These are phyloP conservation scores for Trichoderma orchidacearum DNA, from an alignment of 495 filamentous ascomycete genomes.

Conservation along the genomic window DNA sequence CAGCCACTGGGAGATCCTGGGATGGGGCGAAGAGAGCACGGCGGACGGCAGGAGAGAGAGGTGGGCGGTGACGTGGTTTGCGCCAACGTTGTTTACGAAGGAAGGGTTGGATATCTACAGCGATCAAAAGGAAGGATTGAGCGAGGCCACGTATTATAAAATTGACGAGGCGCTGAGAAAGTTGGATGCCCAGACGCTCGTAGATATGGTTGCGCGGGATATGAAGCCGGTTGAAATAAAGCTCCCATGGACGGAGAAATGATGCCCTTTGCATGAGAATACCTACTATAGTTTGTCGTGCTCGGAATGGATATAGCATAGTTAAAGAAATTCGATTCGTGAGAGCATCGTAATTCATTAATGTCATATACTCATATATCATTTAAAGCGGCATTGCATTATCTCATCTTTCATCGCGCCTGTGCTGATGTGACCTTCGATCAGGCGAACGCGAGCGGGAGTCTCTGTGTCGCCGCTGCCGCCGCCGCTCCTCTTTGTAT, in stretches of 20 bases:
- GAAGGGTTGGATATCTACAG: constrained; percentile 65
- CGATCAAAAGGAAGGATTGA: constrained; percentile 36
- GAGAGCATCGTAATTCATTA: not conserved
- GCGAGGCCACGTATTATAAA: constrained; percentile 26
- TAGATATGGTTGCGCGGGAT: constrained; percentile 23
- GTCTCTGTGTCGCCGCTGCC: constrained; percentile 1
- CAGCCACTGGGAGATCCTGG: constrained; percentile 63
- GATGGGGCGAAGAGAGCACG: constrained; percentile 39
- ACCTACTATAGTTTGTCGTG: no score
- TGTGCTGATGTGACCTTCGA: not conserved
- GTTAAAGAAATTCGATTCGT: not conserved
- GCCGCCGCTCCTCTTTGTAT: constrained; percentile 7
- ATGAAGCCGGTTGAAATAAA: constrained; percentile 30
- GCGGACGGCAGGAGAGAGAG: constrained; percentile 21
- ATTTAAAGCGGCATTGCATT: not conserved
- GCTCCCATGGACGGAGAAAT: constrained; percentile 27
- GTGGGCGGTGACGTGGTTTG: constrained; percentile 68
- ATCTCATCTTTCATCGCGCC: not conserved
- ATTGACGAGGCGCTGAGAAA: constrained; percentile 30
- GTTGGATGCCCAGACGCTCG: constrained; percentile 22
- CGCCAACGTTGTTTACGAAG: constrained; percentile 58
- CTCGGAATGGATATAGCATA: not conserved
- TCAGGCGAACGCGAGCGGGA: constrained; percentile 6
- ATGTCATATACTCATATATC: not conserved
- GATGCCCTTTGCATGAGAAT: not conserved